A percentile compares a stretch with the other conserved stretches of the same genome.
Conservation (phyloP, 2,329 filamentous ascomycete genomes). For the Nemania sp. region DNA sequence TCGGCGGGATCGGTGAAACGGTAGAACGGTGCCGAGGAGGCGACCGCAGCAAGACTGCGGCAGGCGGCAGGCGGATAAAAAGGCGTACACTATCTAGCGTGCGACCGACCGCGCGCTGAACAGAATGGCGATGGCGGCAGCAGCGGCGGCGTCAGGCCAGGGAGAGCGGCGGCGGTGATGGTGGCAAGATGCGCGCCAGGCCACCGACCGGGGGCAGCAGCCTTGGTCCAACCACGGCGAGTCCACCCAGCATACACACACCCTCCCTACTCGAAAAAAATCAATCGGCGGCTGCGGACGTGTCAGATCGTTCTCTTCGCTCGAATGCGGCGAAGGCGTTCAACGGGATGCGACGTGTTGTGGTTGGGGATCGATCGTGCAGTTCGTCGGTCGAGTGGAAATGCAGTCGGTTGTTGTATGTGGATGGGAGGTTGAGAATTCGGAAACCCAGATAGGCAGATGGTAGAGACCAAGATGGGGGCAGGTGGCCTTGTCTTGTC, state of each 20-base stretch:
- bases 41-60: constrained; percentile 6
- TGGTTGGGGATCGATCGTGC: constrained; percentile 1
- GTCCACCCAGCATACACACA: constrained; percentile 41
- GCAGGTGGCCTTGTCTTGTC: constrained; percentile 29
- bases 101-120: not conserved
- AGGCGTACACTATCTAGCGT: not conserved
- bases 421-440: constrained; percentile 23
- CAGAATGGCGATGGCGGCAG: not conserved
- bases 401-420: constrained; percentile 14
- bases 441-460: constrained; percentile 22
- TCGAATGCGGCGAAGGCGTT: constrained; percentile 1
- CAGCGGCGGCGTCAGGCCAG: not conserved
- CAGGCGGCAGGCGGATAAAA: not conserved
- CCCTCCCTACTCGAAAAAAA: no score
- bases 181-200: constrained; percentile 45
- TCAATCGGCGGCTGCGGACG: constrained; percentile 23
- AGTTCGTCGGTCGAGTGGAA: constrained; percentile 12
- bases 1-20: not conserved
- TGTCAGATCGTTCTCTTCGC: constrained; percentile 5
- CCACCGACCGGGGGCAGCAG: constrained; percentile 44
- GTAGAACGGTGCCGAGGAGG: not conserved
- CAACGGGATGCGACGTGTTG: constrained; percentile 3
- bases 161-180: constrained; percentile 3
- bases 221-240: constrained; percentile 40
- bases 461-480: constrained; percentile 23